Conservation (phyloP, 2,329 filamentous ascomycete species). For the Knufia fluminis region DNA sequence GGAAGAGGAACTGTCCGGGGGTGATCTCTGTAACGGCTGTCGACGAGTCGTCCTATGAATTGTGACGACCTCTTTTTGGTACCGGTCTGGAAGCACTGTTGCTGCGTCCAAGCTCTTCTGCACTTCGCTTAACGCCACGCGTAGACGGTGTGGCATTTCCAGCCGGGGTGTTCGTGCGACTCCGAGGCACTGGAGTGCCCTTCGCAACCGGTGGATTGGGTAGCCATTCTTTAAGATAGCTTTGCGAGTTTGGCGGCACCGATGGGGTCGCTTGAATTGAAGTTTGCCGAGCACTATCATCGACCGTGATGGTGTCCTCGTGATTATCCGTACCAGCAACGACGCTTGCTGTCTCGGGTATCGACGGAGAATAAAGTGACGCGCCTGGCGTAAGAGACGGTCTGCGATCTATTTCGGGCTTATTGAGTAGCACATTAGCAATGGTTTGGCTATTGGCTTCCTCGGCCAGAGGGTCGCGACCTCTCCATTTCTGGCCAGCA, state of each 20-base stretch:
- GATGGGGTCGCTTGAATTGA: neutral
- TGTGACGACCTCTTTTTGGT: too few relatives aligned
- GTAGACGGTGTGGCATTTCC: neutral
- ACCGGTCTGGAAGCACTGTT: neutral
- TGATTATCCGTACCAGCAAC: neutral
- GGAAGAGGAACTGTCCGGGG: too few relatives aligned
- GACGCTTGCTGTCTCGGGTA: neutral
- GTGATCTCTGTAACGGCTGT: too few relatives aligned
- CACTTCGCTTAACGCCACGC: neutral
- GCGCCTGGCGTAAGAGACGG: neutral
- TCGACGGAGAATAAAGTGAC: neutral
- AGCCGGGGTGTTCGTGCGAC: neutral
- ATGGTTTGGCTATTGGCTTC: neutral
- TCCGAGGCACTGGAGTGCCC: neutral
- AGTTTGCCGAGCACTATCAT: neutral
- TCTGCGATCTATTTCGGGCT: neutral
- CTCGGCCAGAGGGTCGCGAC: neutral
- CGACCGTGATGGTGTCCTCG: neutral
- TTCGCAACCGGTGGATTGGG: neutral
- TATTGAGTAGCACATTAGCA: neutral
- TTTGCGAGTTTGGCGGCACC: neutral
- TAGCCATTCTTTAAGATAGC: neutral
- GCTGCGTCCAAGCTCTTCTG: neutral
- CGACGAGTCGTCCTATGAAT: too few relatives aligned
- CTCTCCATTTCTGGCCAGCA: neutral